Evolutionary conservation across 2,329 filamentous ascomycete genomes (phyloP).

Genomic region (Neopestalotiopsis clavispora): DNA sequence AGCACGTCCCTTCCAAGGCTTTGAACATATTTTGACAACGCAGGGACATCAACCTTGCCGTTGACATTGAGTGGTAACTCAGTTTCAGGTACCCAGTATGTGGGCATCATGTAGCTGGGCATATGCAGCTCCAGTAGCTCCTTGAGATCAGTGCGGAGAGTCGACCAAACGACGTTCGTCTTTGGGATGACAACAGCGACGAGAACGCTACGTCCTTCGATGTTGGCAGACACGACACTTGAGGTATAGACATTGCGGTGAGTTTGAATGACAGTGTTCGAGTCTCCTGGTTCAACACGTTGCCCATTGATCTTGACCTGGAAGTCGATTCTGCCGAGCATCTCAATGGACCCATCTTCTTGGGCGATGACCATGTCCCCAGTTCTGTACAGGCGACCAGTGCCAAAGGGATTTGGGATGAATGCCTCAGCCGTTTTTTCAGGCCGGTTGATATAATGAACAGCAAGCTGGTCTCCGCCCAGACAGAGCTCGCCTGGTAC

Average conservation of each 20-base stretch:
- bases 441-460: slow-evolving; percentile 17
- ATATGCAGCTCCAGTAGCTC: slow-evolving; percentile 17
- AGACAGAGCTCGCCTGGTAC: slow-evolving; percentile 20
- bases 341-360: background rate
- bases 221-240: slow-evolving; percentile 13
- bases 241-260: slow-evolving; percentile 12
- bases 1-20: slow-evolving; percentile 15
- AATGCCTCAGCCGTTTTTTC: slow-evolving; percentile 18
- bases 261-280: background rate
- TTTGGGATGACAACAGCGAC: slow-evolving; percentile 19
- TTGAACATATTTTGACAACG: slow-evolving; percentile 15
- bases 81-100: slow-evolving; percentile 26
- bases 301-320: slow-evolving; percentile 12
- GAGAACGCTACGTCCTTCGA: slow-evolving; percentile 14
- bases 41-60: slow-evolving; percentile 28
- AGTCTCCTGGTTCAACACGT: background rate
- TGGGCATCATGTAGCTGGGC: slow-evolving; percentile 31
- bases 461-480: slow-evolving; percentile 18
- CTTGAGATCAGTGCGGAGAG: slow-evolving; percentile 9
- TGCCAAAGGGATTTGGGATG: background rate
- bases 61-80: slow-evolving; percentile 29
- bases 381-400: slow-evolving; percentile 2
- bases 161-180: slow-evolving; percentile 4
- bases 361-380: background rate
- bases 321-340: background rate